Evolutionary conservation across 73 alveolate species (phyloP).

Genomic region (Blepharisma stoltei): DNA sequence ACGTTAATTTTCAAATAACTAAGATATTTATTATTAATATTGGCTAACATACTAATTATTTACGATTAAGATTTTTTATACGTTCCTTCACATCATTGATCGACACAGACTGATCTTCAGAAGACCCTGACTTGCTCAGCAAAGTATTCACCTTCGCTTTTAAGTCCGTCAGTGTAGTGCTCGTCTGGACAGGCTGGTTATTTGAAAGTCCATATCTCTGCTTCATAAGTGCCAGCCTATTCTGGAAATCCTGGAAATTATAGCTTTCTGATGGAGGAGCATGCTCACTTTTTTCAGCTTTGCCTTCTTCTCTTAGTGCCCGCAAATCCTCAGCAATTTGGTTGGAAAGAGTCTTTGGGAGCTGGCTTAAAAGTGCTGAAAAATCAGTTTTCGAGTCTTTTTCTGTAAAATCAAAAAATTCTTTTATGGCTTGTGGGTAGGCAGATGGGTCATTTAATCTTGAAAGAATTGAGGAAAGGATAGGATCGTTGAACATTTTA

Average conservation of each 20-base stretch:
- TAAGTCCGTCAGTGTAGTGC: neutral
- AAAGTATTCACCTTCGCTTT: conserved; percentile 2
- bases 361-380: neutral
- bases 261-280: neutral
- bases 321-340: neutral
- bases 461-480: neutral
- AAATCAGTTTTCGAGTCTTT: neutral
- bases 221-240: conserved; percentile 28
- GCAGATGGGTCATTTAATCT: neutral
- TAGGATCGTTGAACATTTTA: conserved; percentile 2
- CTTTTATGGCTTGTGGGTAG: neutral
- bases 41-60: too few species aligned
- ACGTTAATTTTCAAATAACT: too few species aligned
- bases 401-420: neutral
- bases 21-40: too few species aligned
- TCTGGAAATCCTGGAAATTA: conserved; percentile 31
- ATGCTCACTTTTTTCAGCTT: neutral
- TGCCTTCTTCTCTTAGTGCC: neutral
- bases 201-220: conserved; percentile 23
- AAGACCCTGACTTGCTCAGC: neutral
- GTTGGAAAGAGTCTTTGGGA: neutral
- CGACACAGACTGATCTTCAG: neutral
- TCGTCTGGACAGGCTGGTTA: neutral
- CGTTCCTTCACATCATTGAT: neutral
- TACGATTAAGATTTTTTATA: neutral